A percentile compares a stretch with the other conserved stretches of the same genome.
phyloP scores from a whole-genome alignment of 345 rosid species.

The Clarkia xantiana region DNA sequence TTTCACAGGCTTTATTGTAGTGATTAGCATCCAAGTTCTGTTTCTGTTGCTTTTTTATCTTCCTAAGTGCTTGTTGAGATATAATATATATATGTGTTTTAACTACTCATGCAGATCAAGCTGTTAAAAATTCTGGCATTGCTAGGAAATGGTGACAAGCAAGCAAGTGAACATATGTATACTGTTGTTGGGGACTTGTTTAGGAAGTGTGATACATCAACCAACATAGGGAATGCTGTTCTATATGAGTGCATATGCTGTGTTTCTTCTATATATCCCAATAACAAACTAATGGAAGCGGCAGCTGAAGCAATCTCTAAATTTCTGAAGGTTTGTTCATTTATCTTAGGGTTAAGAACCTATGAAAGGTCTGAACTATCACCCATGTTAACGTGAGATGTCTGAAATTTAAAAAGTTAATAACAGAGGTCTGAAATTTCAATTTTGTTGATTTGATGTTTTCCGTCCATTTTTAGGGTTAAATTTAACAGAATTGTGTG shows the following conservation, averaged over 20 bases:
- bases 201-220: conserved; percentile 72
- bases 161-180: conserved; percentile 84
- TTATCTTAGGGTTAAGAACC: no score
- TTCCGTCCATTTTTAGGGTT: no score
- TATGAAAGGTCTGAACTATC: no score
- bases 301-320: conserved; percentile 79
- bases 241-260: conserved; percentile 84
- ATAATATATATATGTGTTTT: neutral
- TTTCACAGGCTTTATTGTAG: no score
- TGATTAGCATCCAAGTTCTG: no score
- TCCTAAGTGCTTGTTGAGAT: neutral
- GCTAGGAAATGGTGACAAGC: conserved; percentile 94
- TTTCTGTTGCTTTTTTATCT: neutral
- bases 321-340: conserved; percentile 64
- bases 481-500: no score
- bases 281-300: conserved; percentile 70
- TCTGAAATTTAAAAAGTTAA: no score
- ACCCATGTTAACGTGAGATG: no score
- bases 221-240: conserved; percentile 91
- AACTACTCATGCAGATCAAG: conserved; percentile 47
- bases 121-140: conserved; percentile 83
- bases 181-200: conserved; percentile 85
- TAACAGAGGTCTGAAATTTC: no score
- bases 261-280: conserved; percentile 76
- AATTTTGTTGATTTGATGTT: no score